Conservation (phyloP, 371 early-diverging fungal species). For the Catenaria anguillulae region DNA sequence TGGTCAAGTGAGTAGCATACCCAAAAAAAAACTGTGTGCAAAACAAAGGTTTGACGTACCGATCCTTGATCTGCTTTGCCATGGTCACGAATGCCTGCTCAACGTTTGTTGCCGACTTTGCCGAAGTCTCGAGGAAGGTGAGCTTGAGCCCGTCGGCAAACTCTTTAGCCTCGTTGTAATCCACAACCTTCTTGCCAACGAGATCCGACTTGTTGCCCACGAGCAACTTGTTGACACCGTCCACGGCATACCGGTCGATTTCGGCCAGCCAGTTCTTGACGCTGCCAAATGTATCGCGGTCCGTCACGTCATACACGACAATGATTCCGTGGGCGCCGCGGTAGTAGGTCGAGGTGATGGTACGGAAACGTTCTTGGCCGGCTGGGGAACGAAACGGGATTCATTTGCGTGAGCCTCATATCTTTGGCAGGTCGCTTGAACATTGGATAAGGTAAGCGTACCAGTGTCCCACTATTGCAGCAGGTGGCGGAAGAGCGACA, state of each 20-base stretch:
- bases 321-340: conserved; percentile 99
- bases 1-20: background rate
- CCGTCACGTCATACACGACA: conserved; percentile 98
- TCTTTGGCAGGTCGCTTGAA: no score
- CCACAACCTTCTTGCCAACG: conserved; percentile 64
- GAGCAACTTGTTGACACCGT: conserved; percentile 92
- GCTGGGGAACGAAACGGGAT: no score
- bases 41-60: conserved; percentile 25
- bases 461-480: conserved; percentile 80
- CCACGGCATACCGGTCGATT: conserved; percentile 91
- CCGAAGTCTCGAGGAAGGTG: conserved; percentile 88
- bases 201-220: conserved; percentile 98
- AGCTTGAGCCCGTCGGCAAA: conserved; percentile 77
- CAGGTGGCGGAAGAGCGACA: no score
- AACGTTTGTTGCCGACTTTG: conserved; percentile 92
- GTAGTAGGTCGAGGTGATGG: conserved; percentile 98
- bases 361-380: conserved; percentile 99
- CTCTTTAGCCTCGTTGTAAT: conserved; percentile 38
- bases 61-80: conserved; percentile 58
- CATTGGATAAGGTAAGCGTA: no score
- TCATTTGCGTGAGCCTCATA: no score
- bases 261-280: conserved; percentile 97
- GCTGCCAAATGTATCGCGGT: conserved; percentile 92
- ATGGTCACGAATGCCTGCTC: conserved; percentile 95
- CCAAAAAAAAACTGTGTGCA: no score